These are phyloP conservation scores for Colletotrichum sp. DNA, from an alignment of 2,329 filamentous ascomycete genomes.

Conservation along the genomic window DNA sequence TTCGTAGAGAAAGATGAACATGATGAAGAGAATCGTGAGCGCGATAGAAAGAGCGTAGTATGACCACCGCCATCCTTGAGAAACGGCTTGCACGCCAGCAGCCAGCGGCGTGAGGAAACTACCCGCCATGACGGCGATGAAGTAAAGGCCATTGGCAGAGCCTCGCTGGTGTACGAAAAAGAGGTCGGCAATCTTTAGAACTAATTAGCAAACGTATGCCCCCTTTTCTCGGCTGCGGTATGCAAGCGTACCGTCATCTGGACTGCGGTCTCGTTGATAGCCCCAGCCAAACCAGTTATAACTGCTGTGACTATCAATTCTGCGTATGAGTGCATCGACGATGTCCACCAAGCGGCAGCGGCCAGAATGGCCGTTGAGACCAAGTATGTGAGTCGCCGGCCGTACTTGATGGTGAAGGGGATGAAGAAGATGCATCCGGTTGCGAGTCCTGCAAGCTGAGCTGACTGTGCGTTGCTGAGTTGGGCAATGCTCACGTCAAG, in stretches of 20 bases:
- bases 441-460: slow-evolving; percentile 34
- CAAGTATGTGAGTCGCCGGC: slow-evolving; percentile 35
- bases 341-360: slow-evolving; percentile 17
- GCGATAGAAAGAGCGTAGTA: slow-evolving; percentile 29
- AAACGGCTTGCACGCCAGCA: slow-evolving; percentile 27
- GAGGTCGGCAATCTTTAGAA: slow-evolving; percentile 29
- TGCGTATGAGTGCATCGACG: slow-evolving; percentile 6
- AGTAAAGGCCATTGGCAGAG: slow-evolving; percentile 34
- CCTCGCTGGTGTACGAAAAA: slow-evolving; percentile 35
- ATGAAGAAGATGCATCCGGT: slow-evolving; percentile 38
- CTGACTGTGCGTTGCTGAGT: slow-evolving; percentile 30
- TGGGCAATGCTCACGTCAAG: slow-evolving; percentile 28
- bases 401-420: slow-evolving; percentile 37
- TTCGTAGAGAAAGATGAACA: slow-evolving; percentile 29
- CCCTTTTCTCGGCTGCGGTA: not conserved
- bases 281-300: slow-evolving; percentile 37
- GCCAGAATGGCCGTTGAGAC: slow-evolving; percentile 18
- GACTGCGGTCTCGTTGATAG: slow-evolving; percentile 41
- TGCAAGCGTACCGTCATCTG: slow-evolving; percentile 33
- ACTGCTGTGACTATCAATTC: slow-evolving; percentile 21
- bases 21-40: slow-evolving; percentile 24
- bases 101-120: slow-evolving; percentile 31
- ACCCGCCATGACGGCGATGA: slow-evolving; percentile 32
- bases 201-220: not conserved
- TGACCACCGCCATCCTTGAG: slow-evolving; percentile 34